Evolutionary conservation across 129 eudicot genomes (phyloP).

Genomic region (Chrysanthemum seticuspe): DNA sequence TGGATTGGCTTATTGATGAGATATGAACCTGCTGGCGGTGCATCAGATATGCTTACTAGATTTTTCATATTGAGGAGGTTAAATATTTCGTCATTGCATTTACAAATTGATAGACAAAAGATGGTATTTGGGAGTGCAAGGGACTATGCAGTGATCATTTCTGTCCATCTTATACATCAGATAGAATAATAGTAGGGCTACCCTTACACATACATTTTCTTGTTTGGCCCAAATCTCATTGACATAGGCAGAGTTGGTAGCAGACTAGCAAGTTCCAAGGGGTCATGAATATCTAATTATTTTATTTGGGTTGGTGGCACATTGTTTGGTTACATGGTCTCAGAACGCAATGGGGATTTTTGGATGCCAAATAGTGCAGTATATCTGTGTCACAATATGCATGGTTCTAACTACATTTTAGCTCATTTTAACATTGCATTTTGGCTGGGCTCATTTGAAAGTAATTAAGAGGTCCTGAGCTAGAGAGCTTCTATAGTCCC

Average conservation of each 20-base stretch:
- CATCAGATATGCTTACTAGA: constrained; percentile 1
- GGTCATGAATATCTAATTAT: neutral
- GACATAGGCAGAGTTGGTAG: neutral
- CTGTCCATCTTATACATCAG: neutral
- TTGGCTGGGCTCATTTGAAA: constrained; percentile 5
- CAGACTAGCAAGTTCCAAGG: neutral
- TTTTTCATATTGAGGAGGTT: neutral
- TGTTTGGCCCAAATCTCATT: no score
- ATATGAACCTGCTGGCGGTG: constrained; percentile 8
- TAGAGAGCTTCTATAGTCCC: no score
- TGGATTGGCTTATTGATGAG: neutral
- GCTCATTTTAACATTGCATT: constrained; percentile 7
- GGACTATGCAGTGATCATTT: neutral
- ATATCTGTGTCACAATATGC: neutral
- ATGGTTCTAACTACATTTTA: neutral
- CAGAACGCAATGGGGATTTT: neutral
- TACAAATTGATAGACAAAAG: constrained; percentile 6
- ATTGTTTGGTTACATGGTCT: neutral
- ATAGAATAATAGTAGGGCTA: neutral
- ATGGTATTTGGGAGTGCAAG: constrained; percentile 3
- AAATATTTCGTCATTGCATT: constrained; percentile 10
- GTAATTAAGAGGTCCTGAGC: neutral
- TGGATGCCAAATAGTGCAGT: constrained; percentile 1
- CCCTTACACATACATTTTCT: no score
- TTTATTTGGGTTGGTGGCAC: neutral